Evolutionary conservation across 495 filamentous ascomycete species (phyloP).

Genomic region (Annulohypoxylon maeteangense): DNA sequence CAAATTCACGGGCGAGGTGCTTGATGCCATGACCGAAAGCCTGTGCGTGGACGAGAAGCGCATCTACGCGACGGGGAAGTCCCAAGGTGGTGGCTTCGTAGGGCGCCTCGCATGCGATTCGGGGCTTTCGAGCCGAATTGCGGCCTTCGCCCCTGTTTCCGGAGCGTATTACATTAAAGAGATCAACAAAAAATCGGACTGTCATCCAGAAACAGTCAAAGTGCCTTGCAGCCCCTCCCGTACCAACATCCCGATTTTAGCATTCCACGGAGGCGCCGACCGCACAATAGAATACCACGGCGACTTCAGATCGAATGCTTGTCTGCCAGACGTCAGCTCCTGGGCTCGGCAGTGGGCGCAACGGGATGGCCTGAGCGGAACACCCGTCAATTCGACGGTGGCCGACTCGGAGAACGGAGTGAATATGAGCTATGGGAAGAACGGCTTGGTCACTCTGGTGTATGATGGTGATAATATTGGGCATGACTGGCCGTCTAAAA

Average conservation of each 20-base stretch:
- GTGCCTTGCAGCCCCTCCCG: constrained; percentile 53
- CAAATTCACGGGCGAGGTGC: constrained; percentile 54
- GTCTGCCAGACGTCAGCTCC: constrained; percentile 52
- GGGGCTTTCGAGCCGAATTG: constrained; percentile 48
- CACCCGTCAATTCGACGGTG: constrained; percentile 39
- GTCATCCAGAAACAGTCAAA: constrained; percentile 35
- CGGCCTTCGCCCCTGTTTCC: constrained; percentile 60
- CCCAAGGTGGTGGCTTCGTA: constrained; percentile 69
- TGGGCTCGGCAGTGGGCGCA: constrained; percentile 55
- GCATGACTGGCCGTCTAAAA: constrained; percentile 60
- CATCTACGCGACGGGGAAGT: constrained; percentile 68
- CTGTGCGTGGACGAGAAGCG: constrained; percentile 64
- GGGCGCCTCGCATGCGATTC: constrained; percentile 65
- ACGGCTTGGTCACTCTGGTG: constrained; percentile 42
- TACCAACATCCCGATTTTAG: constrained; percentile 54
- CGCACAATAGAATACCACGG: constrained; percentile 51
- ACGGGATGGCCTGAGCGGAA: constrained; percentile 48
- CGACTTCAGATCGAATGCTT: constrained; percentile 45
- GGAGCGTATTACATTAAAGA: constrained; percentile 57
- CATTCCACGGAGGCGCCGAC: constrained; percentile 62
- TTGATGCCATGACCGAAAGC: constrained; percentile 53
- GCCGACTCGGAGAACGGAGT: constrained; percentile 34
- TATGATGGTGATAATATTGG: constrained; percentile 47
- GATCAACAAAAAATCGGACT: constrained; percentile 29
- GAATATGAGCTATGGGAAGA: constrained; percentile 21